A percentile compares a stretch with the other conserved stretches of the same genome.
Evolutionary conservation across 345 rosid species (phyloP).

Genomic region (Salix viminalis): DNA sequence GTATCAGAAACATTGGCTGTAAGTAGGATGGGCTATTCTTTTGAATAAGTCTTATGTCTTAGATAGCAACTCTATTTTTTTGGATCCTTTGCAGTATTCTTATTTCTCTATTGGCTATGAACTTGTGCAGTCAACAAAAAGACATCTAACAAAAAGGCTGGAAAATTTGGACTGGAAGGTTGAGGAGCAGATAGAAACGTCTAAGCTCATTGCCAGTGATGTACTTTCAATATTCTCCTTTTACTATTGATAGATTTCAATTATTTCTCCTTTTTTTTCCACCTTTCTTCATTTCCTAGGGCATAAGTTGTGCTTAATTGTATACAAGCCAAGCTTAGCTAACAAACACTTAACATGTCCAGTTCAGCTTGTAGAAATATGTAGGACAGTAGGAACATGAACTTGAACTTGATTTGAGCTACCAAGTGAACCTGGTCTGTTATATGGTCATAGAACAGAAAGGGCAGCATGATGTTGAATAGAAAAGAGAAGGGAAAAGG

Average conservation of each 20-base stretch:
- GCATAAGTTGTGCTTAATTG: not conserved
- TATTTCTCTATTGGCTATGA: not conserved
- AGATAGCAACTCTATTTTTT: not conserved
- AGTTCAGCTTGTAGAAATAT: not conserved
- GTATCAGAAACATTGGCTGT: constrained; percentile 72
- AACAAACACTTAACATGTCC: not conserved
- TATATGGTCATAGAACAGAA: not conserved
- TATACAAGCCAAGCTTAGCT: not conserved
- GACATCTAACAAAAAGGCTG: constrained; percentile 70
- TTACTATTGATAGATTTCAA: not conserved
- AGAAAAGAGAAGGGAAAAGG: not conserved
- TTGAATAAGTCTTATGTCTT: not conserved
- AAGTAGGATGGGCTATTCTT: constrained; percentile 24
- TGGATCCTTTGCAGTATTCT: constrained; percentile 8
- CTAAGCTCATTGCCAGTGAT: constrained; percentile 58
- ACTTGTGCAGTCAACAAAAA: constrained; percentile 67
- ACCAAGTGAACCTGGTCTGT: not conserved
- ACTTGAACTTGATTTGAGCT: not conserved
- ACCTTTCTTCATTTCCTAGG: not conserved
- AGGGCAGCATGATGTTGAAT: not conserved
- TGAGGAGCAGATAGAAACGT: constrained; percentile 70
- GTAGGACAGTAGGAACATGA: not conserved
- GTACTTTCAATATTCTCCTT: constrained; percentile 27
- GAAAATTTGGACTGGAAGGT: constrained; percentile 80
- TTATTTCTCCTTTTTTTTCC: not conserved